These are phyloP conservation scores for Cladosporium velox DNA, from an alignment of 2,329 filamentous ascomycete genomes.

Conservation along the genomic window DNA sequence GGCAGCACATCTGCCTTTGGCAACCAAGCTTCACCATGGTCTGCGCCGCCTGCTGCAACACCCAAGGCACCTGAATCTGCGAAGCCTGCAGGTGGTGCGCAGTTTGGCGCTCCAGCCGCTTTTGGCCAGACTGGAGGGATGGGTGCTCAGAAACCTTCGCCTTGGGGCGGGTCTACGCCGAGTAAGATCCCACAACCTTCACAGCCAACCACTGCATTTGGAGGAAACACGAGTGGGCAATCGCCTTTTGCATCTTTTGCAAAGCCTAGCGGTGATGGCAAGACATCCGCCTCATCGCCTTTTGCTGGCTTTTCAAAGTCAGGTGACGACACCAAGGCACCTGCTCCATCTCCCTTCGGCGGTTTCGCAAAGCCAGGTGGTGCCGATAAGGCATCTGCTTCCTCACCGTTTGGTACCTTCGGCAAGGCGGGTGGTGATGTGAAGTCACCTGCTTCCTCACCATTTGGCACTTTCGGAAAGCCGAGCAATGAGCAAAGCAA, in stretches of 20 bases:
- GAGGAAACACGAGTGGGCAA: constrained; percentile 24
- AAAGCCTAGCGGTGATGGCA: constrained; percentile 4
- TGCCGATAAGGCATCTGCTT: constrained; percentile 5
- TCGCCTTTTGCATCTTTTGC: constrained; percentile 21
- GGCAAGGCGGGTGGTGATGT: constrained; percentile 6
- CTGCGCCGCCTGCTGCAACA: constrained; percentile 23
- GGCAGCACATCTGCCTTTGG: constrained; percentile 32
- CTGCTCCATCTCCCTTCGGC: constrained; percentile 22
- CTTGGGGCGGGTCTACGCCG: constrained; percentile 27
- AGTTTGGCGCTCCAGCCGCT: constrained; percentile 20
- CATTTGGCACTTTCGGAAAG: constrained; percentile 37
- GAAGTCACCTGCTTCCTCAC: constrained; percentile 26
- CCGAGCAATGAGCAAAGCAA: constrained; percentile 2
- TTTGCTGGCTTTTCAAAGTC: constrained; percentile 35
- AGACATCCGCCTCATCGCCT: constrained; percentile 28
- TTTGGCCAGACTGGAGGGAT: constrained; percentile 31
- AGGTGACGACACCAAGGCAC: constrained; percentile 20
- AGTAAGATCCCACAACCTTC: constrained; percentile 1
- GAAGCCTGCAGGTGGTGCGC: constrained; percentile 25
- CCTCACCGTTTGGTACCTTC: constrained; percentile 19
- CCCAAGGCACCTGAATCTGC: constrained; percentile 24
- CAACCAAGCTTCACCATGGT: constrained; percentile 33
- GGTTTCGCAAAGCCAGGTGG: not conserved
- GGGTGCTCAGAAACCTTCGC: constrained; percentile 30
- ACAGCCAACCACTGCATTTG: constrained; percentile 21